Base-by-base conservation (phyloP, 768 basidiomycete genomes). In the Boletus insuetus region DNA sequence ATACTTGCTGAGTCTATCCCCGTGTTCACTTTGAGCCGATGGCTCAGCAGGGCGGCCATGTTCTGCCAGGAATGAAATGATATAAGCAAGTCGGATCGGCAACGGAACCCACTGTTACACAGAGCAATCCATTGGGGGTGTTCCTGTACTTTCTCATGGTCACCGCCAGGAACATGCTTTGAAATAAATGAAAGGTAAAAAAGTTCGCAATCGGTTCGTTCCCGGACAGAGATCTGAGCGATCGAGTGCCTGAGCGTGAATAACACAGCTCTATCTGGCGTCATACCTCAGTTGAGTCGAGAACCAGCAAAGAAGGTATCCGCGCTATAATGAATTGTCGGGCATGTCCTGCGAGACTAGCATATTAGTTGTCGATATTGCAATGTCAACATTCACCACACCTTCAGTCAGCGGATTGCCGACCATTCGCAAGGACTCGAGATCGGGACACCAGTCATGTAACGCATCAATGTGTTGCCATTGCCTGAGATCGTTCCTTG, bases 131-230 rank as follows among this genome's bases (percentile, higher is more conserved):
- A 91, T 51, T 81, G 85, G 32, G 86, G 87, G 64, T 92, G 85
- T 59, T 73, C 69, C 62, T 71, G 65, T 55, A 64, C 55, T 48
- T 78, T 77, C 41, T 77, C 78, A 19, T 79, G 73, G 37, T 79
- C 73, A 38, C 58, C 50, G 12, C 66, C 64, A 39, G 74, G 72
- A 29, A 75, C 77, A 39, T 80, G 68, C 44, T 77, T 79, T 49
- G 77, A 75, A 58, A 91, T 73, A 58, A 78, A 75, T 12, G 89
- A 87, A 46, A 94, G 76, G 71, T 94, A 96, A 66, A 89, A 89
- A 24, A 91, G 67, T 70, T 96, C 93, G 46, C 84, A 82, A 63
- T 95, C 93, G n/a, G 72, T 74, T 39, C 93, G 79, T 67, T 94
- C 90, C 59, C 79, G 83, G 10, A 67, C 59, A 10, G 86, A 81